phyloP scores from a whole-genome alignment of 108 stramenopile species.

The Schizochytrium sp. region DNA sequence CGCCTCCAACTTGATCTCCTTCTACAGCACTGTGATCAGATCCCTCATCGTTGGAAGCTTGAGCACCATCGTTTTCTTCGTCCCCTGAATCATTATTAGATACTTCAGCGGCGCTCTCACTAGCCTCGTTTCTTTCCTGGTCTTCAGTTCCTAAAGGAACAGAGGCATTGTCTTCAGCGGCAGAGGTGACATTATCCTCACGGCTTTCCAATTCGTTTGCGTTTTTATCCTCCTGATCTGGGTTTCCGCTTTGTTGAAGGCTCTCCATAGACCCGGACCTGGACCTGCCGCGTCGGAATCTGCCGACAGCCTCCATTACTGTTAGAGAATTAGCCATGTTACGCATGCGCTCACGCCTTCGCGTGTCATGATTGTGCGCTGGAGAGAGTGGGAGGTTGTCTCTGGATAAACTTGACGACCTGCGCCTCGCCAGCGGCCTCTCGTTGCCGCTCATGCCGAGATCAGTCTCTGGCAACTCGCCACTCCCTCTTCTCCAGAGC shows the following conservation, averaged over 20 bases:
- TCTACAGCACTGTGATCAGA: not conserved
- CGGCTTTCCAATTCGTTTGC: no score
- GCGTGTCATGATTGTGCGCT: constrained; percentile 28
- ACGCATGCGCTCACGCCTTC: not conserved
- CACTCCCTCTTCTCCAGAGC: no score
- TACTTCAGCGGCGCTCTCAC: no score
- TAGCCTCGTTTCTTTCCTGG: no score
- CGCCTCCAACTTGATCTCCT: not conserved
- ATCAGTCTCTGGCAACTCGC: no score
- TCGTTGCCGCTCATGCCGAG: not conserved
- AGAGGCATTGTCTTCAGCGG: no score
- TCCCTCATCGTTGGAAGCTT: not conserved
- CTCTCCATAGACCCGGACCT: not conserved
- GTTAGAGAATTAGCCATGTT: constrained; percentile 24
- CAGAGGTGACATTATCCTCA: no score
- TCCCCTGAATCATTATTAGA: no score
- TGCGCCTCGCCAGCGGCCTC: constrained; percentile 6
- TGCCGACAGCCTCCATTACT: not conserved
- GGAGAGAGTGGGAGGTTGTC: constrained; percentile 27
- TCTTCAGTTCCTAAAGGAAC: no score
- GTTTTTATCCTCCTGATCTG: no score
- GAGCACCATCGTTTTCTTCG: no score
- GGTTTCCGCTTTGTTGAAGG: no score
- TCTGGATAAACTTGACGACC: not conserved
- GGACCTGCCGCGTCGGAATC: not conserved